Conservation (phyloP, 352 stramenopile genomes). For the Vaucheria bursata region DNA sequence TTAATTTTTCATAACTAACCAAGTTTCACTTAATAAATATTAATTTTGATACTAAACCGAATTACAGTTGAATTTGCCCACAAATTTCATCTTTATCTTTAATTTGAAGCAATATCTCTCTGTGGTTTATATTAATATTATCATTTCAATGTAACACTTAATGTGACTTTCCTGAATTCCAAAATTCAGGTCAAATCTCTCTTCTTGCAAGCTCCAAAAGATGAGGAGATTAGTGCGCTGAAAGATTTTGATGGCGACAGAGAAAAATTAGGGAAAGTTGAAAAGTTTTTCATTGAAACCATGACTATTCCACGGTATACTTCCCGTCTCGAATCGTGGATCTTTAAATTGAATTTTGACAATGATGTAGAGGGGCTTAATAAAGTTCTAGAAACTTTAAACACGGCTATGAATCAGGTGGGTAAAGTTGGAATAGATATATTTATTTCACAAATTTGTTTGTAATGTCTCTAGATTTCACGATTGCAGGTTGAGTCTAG, state of each 20-base stretch:
- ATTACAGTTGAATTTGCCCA: no score
- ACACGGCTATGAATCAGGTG: conserved; percentile 23
- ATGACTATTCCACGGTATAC: conserved; percentile 45
- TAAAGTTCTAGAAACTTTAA: conserved; percentile 35
- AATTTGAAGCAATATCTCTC: no score
- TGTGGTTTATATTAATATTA: no score
- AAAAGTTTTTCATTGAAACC: conserved; percentile 46
- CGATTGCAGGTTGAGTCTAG: conserved; percentile 23
- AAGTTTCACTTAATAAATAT: no score
- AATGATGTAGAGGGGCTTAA: conserved; percentile 22
- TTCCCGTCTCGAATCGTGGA: conserved; percentile 35
- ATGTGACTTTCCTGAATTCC: no score
- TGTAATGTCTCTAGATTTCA: neutral
- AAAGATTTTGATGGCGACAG: conserved; percentile 78
- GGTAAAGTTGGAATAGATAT: neutral
- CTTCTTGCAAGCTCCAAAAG: conserved; percentile 70
- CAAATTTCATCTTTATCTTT: no score
- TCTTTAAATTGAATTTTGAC: conserved; percentile 39
- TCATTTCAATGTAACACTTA: no score
- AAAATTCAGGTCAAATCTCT: conserved; percentile 65
- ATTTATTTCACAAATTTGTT: neutral
- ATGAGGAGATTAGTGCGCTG: conserved; percentile 75
- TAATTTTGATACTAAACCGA: no score
- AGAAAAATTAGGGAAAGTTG: conserved; percentile 65
- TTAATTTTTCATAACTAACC: no score